Percentiles rank a stretch among this genome's conserved stretches.
These are phyloP conservation scores for Mycosphaerella sp. DNA, from an alignment of 2,329 filamentous ascomycete genomes.

Conservation along the genomic window DNA sequence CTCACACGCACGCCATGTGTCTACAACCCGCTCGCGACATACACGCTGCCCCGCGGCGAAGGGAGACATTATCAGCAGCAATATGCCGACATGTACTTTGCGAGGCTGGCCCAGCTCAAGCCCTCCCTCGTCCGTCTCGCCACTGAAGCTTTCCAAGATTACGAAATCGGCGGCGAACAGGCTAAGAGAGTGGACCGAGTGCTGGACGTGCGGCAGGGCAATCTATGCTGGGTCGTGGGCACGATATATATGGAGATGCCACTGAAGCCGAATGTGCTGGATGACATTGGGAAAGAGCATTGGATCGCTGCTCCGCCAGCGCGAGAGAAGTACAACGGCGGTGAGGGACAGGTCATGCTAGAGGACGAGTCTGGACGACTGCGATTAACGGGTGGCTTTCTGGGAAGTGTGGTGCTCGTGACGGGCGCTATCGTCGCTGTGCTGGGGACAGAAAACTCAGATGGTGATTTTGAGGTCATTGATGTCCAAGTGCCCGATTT, in stretches of 20 bases:
- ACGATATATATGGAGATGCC: constrained; percentile 98
- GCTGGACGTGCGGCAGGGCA: constrained; percentile 88
- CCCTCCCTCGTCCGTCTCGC: constrained; percentile 72
- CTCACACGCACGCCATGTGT: constrained; percentile 50
- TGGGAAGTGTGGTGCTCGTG: constrained; percentile 67
- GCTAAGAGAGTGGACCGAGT: constrained; percentile 77
- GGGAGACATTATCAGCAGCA: constrained; percentile 79
- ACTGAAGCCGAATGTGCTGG: constrained; percentile 89
- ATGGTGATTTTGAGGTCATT: constrained; percentile 87
- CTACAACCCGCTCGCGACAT: constrained; percentile 73
- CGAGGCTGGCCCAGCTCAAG: constrained; percentile 82
- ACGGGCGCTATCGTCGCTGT: constrained; percentile 94
- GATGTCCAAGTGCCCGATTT: constrained; percentile 86
- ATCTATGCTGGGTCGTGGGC: constrained; percentile 90
- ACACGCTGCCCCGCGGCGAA: constrained; percentile 59
- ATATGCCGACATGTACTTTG: constrained; percentile 96
- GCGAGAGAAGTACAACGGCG: constrained; percentile 52
- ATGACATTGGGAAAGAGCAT: constrained; percentile 91
- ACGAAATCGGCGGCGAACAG: constrained; percentile 67
- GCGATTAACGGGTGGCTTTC: constrained; percentile 63
- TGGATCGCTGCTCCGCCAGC: constrained; percentile 80
- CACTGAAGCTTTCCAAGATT: constrained; percentile 66
- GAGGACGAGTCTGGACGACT: constrained; percentile 94
- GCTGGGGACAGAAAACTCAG: constrained; percentile 84
- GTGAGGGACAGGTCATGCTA: constrained; percentile 52